Percentiles rank a stretch among this genome's conserved stretches.
Evolutionary conservation across 305 asterid species (phyloP).

Genomic region (Solanum hybrid): DNA sequence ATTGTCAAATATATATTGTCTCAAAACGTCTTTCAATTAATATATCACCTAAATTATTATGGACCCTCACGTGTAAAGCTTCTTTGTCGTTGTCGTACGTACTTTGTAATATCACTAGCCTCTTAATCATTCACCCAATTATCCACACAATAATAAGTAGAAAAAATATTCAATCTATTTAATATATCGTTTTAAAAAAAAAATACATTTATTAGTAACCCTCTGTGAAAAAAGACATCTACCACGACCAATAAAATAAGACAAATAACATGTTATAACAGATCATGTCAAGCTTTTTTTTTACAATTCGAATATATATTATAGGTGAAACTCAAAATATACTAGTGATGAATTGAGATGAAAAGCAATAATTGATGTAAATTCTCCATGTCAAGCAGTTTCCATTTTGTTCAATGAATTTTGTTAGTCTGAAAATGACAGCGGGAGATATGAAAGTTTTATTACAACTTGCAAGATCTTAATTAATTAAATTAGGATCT

Average conservation of each 20-base stretch:
- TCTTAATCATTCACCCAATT: background rate
- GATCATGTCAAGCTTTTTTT: background rate
- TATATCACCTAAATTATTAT: background rate
- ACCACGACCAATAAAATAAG: background rate
- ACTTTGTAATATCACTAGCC: background rate
- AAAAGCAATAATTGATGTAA: background rate
- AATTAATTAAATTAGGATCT: background rate
- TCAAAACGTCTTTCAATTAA: background rate
- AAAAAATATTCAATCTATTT: too few relatives aligned
- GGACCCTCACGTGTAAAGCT: background rate
- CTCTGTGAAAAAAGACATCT: background rate
- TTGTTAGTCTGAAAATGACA: conserved; percentile 14
- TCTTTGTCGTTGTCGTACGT: background rate
- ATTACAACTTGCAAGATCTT: conserved; percentile 14
- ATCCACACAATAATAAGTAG: background rate
- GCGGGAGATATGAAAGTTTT: background rate
- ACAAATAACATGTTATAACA: background rate
- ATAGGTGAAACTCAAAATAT: background rate
- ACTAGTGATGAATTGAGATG: background rate
- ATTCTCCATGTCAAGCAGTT: conserved; percentile 15
- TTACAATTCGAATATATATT: background rate
- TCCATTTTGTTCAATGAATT: conserved; percentile 13
- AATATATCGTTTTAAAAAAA: too few relatives aligned
- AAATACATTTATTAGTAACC: too few relatives aligned
- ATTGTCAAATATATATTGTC: background rate